A percentile compares a stretch with the other conserved stretches of the same genome.
Evolutionary conservation across 208 protist genomes (phyloP).

Genomic region (Trypanosoma theileri): DNA sequence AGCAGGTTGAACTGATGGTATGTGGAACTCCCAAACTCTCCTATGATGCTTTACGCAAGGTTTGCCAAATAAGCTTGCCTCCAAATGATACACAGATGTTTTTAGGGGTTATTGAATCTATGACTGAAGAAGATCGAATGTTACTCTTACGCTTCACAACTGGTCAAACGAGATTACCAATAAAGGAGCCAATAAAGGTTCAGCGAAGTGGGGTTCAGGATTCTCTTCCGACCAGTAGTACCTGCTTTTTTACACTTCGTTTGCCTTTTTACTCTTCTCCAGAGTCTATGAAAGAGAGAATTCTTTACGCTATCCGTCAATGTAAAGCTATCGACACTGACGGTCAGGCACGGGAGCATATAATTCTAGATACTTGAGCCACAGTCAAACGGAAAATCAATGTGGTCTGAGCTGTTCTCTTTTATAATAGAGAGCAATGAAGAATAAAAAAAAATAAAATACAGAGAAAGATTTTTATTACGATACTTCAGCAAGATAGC

Average conservation of each 20-base stretch:
- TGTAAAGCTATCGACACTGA: constrained; percentile 95
- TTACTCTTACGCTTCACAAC: constrained; percentile 88
- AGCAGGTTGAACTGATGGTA: constrained; percentile 78
- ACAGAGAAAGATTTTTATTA: too few species aligned
- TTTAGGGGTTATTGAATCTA: constrained; percentile 62
- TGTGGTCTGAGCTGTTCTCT: too few species aligned
- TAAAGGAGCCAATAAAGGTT: constrained; percentile 87
- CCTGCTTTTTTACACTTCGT: constrained; percentile 94
- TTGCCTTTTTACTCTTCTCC: constrained; percentile 87
- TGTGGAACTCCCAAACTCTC: constrained; percentile 81
- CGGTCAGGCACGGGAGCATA: constrained; percentile 78
- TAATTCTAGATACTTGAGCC: constrained; percentile 46
- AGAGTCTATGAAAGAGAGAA: constrained; percentile 87
- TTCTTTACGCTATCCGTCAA: constrained; percentile 95
- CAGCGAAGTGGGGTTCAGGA: constrained; percentile 66
- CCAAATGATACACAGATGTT: constrained; percentile 65
- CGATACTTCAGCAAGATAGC: too few species aligned
- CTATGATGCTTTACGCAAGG: constrained; percentile 66
- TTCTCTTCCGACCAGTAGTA: constrained; percentile 89
- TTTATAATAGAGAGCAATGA: too few species aligned
- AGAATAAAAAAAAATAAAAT: too few species aligned
- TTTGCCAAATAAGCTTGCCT: constrained; percentile 76
- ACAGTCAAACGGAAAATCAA: too few species aligned
- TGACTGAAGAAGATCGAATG: constrained; percentile 85
- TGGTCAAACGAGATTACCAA: constrained; percentile 81